phyloP scores from a whole-genome alignment of 2,329 filamentous ascomycete genomes.

The Diaporthe helianthi region DNA sequence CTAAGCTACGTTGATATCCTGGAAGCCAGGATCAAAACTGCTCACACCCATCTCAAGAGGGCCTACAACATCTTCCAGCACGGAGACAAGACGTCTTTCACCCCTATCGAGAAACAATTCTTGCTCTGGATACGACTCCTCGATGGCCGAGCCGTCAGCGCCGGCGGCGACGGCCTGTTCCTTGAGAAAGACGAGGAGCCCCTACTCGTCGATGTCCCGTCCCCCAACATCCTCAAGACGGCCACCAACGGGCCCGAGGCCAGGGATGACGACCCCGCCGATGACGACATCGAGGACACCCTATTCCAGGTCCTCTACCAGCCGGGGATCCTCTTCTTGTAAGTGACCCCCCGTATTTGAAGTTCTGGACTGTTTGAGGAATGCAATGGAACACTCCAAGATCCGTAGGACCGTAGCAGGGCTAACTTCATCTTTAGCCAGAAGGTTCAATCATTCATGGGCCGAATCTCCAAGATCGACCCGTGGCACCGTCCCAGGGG shows the following conservation, averaged over 20 bases:
- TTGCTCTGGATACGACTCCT: slow-evolving; percentile 63
- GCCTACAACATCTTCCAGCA: slow-evolving; percentile 56
- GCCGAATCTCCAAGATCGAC: slow-evolving; percentile 62
- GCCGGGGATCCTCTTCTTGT: slow-evolving; percentile 62
- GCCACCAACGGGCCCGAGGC: slow-evolving; percentile 36
- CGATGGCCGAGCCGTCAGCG: slow-evolving; percentile 61
- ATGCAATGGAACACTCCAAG: too few relatives aligned
- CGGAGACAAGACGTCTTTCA: slow-evolving; percentile 47
- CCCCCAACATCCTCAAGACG: slow-evolving; percentile 47
- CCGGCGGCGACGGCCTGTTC: slow-evolving; percentile 62
- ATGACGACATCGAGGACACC: slow-evolving; percentile 55
- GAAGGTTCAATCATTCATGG: slow-evolving; percentile 64
- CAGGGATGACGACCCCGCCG: slow-evolving; percentile 36
- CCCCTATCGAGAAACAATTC: slow-evolving; percentile 53
- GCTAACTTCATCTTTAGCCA: slow-evolving; percentile 41
- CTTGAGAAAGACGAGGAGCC: slow-evolving; percentile 56
- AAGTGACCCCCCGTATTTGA: too few relatives aligned
- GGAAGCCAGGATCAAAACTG: slow-evolving; percentile 50
- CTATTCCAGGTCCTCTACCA: slow-evolving; percentile 62
- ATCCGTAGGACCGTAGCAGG: too few relatives aligned
- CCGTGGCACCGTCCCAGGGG: slow-evolving; percentile 62
- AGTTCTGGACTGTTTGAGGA: too few relatives aligned
- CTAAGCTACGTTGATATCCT: slow-evolving; percentile 61
- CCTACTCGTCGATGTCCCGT: slow-evolving; percentile 53
- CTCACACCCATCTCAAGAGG: slow-evolving; percentile 56